Conservation (phyloP, 371 early-diverging fungal genomes). For the Phascolomyces articulosus region DNA sequence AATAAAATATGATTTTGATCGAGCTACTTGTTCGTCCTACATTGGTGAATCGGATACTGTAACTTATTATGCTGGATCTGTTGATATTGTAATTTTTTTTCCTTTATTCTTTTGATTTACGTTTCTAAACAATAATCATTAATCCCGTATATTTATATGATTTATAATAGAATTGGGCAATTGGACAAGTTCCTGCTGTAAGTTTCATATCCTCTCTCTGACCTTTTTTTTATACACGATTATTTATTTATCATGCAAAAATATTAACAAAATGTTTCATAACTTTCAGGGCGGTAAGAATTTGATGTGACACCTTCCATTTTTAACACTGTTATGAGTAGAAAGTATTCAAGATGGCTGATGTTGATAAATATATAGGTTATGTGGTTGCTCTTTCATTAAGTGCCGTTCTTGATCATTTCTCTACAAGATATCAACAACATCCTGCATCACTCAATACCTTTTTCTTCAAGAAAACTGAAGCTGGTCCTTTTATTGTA, state of each 20-base stretch:
- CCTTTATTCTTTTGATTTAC: neutral
- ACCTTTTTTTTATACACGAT: neutral
- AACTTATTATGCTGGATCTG: slow-evolving; percentile 14
- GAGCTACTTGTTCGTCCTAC: slow-evolving; percentile 15
- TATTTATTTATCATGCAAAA: too few species aligned
- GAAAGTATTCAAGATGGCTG: too few species aligned
- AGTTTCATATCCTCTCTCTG: slow-evolving; percentile 10
- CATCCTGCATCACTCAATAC: slow-evolving; percentile 42
- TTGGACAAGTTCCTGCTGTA: slow-evolving; percentile 47
- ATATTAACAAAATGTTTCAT: neutral
- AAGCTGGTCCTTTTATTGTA: slow-evolving; percentile 26
- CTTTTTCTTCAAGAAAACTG: slow-evolving; percentile 40
- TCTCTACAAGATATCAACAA: slow-evolving; percentile 26
- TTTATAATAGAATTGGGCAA: slow-evolving; percentile 27
- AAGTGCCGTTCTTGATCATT: slow-evolving; percentile 32
- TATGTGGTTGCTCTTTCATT: slow-evolving; percentile 37
- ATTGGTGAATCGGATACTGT: slow-evolving; percentile 7
- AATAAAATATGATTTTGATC: slow-evolving; percentile 15
- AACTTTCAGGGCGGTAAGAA: slow-evolving; percentile 28
- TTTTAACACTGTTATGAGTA: neutral
- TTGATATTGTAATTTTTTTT: slow-evolving; percentile 7
- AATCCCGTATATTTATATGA: neutral
- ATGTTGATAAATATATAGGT: slow-evolving; percentile 17
- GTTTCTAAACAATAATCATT: neutral
- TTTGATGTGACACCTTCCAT: too few species aligned